phyloP scores from a whole-genome alignment of 768 basidiomycete genomes.

The Amanita thiersii region DNA sequence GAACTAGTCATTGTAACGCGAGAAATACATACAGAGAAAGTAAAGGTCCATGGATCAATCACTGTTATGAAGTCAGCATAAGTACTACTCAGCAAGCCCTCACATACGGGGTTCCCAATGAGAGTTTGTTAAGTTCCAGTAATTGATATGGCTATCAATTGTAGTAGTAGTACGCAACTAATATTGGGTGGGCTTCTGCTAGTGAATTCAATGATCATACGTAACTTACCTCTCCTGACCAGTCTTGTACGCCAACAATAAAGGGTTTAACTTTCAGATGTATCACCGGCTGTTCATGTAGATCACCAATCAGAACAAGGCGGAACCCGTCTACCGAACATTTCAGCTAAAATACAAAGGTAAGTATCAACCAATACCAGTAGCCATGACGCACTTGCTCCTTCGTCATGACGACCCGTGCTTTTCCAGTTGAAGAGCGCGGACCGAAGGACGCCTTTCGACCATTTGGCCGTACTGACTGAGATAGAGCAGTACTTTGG shows the following conservation, averaged over 20 bases:
- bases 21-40: slow-evolving; percentile 42
- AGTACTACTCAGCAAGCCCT: not conserved
- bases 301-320: slow-evolving; percentile 87
- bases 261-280: slow-evolving; percentile 86
- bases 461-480: not conserved
- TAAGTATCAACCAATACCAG: not conserved
- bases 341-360: slow-evolving; percentile 49
- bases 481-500: not conserved
- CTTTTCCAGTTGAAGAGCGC: slow-evolving; percentile 25
- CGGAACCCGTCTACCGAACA: slow-evolving; percentile 88
- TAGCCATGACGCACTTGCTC: slow-evolving; percentile 55
- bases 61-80: slow-evolving; percentile 33
- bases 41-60: slow-evolving; percentile 94
- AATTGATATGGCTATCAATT: slow-evolving; percentile 77
- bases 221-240: slow-evolving; percentile 77
- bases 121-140: slow-evolving; percentile 96
- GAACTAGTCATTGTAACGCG: not conserved
- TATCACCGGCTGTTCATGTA: slow-evolving; percentile 91
- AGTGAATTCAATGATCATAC: not conserved
- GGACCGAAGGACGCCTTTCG: not conserved
- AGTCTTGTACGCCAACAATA: slow-evolving; percentile 76
- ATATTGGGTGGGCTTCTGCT: not conserved
- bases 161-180: slow-evolving; percentile 83
- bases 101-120: slow-evolving; percentile 91
- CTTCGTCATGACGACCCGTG: slow-evolving; percentile 50